phyloP scores from a whole-genome alignment of 257 asterid genomes.

The Solanum infundibuliforme region DNA sequence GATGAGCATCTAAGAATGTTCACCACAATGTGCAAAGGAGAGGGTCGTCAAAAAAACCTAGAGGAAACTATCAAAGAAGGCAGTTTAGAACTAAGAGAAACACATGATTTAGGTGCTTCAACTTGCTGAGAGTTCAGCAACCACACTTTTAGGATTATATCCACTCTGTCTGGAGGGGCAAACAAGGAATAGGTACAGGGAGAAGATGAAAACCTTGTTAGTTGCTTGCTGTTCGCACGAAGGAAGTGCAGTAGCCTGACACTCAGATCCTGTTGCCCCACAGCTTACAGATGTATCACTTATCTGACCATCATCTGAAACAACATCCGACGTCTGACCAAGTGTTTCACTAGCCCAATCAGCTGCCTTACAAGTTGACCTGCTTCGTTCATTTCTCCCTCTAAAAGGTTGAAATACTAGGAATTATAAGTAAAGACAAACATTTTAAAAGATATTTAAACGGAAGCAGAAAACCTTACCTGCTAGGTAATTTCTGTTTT shows the following conservation, averaged over 20 bases:
- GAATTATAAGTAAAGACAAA: neutral
- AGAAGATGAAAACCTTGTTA: slow-evolving; percentile 26
- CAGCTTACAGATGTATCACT: slow-evolving; percentile 24
- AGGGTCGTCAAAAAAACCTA: neutral
- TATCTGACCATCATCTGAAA: slow-evolving; percentile 19
- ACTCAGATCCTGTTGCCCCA: slow-evolving; percentile 20
- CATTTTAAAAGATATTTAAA: neutral
- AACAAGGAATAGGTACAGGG: neutral
- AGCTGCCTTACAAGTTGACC: slow-evolving; percentile 23
- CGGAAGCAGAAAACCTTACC: neutral
- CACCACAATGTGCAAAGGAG: neutral
- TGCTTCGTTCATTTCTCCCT: slow-evolving; percentile 40
- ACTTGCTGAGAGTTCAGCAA: neutral
- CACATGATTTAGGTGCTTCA: neutral
- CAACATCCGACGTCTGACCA: slow-evolving; percentile 27
- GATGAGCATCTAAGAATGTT: neutral
- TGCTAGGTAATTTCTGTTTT: slow-evolving; percentile 35
- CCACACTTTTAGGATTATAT: neutral
- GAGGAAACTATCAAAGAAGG: neutral
- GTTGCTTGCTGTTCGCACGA: slow-evolving; percentile 17
- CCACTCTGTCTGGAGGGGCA: neutral
- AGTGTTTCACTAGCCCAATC: slow-evolving; percentile 35
- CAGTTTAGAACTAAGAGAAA: neutral
- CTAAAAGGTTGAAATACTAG: slow-evolving; percentile 13
- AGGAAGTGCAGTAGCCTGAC: slow-evolving; percentile 22